A percentile compares a stretch with the other conserved stretches of the same genome.
Evolutionary conservation across 805 yeast genomes (phyloP).

Genomic region (Ogataea dorogensis): DNA sequence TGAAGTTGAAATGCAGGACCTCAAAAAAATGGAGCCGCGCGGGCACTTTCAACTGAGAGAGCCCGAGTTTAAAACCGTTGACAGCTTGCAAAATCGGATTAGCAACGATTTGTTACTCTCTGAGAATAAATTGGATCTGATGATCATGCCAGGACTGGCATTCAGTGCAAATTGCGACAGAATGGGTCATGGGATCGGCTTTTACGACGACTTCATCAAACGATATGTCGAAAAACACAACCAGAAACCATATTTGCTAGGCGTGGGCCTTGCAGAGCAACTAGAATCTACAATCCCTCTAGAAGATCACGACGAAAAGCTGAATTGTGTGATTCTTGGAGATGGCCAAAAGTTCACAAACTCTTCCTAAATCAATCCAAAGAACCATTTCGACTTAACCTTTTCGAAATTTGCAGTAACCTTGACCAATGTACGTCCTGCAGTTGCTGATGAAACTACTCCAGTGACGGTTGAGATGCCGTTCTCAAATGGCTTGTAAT

Average conservation of each 20-base stretch:
- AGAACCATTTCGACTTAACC: constrained; percentile 7
- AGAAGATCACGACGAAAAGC: constrained; percentile 61
- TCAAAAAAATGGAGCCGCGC: constrained; percentile 51
- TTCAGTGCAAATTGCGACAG: constrained; percentile 52
- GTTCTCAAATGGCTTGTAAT: constrained; percentile 31
- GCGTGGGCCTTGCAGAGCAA: constrained; percentile 67
- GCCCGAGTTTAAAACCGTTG: constrained; percentile 41
- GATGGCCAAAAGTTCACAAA: constrained; percentile 11
- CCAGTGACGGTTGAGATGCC: constrained; percentile 47
- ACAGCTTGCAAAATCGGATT: constrained; percentile 7
- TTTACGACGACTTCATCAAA: constrained; percentile 73
- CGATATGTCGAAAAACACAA: constrained; percentile 41
- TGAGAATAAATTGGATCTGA: constrained; percentile 50
- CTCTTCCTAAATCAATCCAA: constrained; percentile 2
- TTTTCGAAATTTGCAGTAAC: constrained; percentile 47
- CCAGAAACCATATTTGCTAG: constrained; percentile 48
- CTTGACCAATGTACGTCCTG: constrained; percentile 50
- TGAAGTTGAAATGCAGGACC: constrained; percentile 42
- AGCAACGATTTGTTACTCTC: constrained; percentile 24
- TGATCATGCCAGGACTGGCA: constrained; percentile 85
- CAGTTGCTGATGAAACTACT: constrained; percentile 50
- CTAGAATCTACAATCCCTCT: constrained; percentile 40
- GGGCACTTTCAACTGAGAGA: constrained; percentile 71
- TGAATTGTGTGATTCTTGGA: constrained; percentile 54
- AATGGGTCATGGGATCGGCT: constrained; percentile 93